Conservation (phyloP, 805 yeast species). For the Saturnispora saitoi region DNA sequence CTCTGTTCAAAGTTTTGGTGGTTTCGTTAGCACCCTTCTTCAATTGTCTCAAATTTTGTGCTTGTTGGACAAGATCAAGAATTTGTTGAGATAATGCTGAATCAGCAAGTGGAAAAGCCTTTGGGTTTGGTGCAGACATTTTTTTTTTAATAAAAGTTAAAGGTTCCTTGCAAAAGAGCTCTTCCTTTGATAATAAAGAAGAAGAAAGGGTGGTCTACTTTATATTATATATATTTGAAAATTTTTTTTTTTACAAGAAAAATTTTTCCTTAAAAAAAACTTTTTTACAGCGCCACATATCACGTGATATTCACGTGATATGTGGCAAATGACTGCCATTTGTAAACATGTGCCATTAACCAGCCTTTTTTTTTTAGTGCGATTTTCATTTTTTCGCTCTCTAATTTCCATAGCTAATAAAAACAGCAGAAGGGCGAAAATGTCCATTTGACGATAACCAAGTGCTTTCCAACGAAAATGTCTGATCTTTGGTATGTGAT, state of each 20-base stretch:
- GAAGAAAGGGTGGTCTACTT: not conserved
- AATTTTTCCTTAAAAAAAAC: not conserved
- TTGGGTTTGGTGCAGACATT: conserved; percentile 90
- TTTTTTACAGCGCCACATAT: too few relatives aligned
- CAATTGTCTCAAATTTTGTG: conserved; percentile 94
- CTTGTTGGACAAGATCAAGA: conserved; percentile 95
- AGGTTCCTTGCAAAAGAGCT: conserved; percentile 51
- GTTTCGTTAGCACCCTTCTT: conserved; percentile 99
- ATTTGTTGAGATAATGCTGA: conserved; percentile 92
- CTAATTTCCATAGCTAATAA: not conserved
- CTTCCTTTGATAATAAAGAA: conserved; percentile 23
- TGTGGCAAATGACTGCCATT: not conserved
- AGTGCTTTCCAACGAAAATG: conserved; percentile 31
- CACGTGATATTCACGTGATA: not conserved
- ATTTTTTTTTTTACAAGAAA: not conserved
- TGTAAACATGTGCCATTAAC: not conserved
- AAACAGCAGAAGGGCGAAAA: not conserved
- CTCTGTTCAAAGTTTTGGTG: conserved; percentile 98
- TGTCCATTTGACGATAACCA: not conserved
- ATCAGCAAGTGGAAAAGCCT: conserved; percentile 98
- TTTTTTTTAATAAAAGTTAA: conserved; percentile 11
- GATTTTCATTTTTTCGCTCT: not conserved
- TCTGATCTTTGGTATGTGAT: conserved; percentile 67
- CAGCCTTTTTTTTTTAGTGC: not conserved
- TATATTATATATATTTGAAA: not conserved